A percentile compares a stretch with the other conserved stretches of the same genome.
Evolutionary conservation across 192 early-diverging fungal species (phyloP).

Genomic region (Coemansia sp.): DNA sequence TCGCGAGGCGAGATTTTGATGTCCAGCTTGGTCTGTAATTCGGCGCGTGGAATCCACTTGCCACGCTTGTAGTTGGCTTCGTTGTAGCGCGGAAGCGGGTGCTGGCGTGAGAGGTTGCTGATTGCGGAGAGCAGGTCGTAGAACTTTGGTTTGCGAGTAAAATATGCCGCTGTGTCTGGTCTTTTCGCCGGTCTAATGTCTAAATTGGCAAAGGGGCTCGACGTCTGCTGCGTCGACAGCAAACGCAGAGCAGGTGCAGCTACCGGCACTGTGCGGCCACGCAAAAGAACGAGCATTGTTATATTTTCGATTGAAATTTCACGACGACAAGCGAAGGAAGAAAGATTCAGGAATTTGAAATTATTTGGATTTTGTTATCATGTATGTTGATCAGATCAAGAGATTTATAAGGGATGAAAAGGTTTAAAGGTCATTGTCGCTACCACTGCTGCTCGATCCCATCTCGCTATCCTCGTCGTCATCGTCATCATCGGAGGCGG

Average conservation of each 20-base stretch:
- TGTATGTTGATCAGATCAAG: not conserved
- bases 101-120: conserved; percentile 51
- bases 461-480: conserved; percentile 10
- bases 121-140: conserved; percentile 72
- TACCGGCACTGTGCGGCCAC: not conserved
- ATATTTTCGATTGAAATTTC: too few relatives aligned
- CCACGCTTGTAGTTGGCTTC: conserved; percentile 1
- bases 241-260: not conserved
- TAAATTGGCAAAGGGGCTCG: conserved; percentile 26
- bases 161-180: conserved; percentile 78
- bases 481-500: conserved; percentile 5
- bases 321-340: not conserved
- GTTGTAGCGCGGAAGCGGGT: conserved; percentile 13
- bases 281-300: not conserved
- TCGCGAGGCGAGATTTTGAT: conserved; percentile 34
- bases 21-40: conserved; percentile 16
- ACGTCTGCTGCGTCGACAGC: not conserved
- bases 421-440: not conserved
- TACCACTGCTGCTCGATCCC: not conserved
- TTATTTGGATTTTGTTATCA: not conserved
- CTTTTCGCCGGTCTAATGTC: conserved; percentile 50
- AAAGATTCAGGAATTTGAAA: not conserved
- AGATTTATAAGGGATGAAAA: not conserved
- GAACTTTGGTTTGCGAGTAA: conserved; percentile 83
- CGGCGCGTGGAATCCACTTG: conserved; percentile 20